A percentile compares a stretch with the other conserved stretches of the same genome.
Conservation (phyloP, 2,329 filamentous ascomycete genomes). For the Aspergillus sergii region DNA sequence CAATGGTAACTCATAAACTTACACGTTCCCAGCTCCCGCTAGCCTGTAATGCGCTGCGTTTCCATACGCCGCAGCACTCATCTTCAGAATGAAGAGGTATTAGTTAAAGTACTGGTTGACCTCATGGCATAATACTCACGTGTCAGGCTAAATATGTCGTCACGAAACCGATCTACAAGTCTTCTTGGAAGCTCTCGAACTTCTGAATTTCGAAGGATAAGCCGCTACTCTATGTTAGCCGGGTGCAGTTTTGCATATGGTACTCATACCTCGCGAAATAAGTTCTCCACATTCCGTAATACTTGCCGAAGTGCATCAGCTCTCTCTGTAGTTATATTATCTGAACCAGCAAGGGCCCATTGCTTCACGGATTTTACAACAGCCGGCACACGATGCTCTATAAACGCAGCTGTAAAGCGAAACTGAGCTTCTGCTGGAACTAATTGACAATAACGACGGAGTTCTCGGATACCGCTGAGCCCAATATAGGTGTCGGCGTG, state of each 20-base stretch:
- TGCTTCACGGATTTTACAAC: conserved; percentile 19
- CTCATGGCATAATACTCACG: conserved; percentile 5
- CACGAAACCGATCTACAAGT: conserved; percentile 6
- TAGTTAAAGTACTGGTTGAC: background rate
- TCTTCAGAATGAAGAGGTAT: background rate
- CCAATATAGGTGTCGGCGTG: conserved; percentile 14
- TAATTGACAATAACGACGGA: conserved; percentile 25
- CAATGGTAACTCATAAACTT: background rate
- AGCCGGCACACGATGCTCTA: conserved; percentile 17
- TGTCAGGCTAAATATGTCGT: conserved; percentile 4
- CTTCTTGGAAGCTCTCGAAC: background rate
- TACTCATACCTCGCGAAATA: conserved; percentile 13
- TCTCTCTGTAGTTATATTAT: conserved; percentile 14
- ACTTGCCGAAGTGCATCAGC: conserved; percentile 16
- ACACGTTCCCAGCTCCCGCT: conserved; percentile 16
- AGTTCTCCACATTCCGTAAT: conserved; percentile 11
- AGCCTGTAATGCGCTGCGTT: conserved; percentile 8
- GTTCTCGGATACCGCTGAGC: conserved; percentile 24
- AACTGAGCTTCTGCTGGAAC: conserved; percentile 24
- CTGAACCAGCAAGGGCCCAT: conserved; percentile 19
- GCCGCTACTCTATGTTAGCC: conserved; percentile 9
- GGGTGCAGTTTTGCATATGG: background rate
- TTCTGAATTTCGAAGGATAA: background rate
- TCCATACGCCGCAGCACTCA: conserved; percentile 4
- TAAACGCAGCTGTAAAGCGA: conserved; percentile 11